A percentile compares a stretch with the other conserved stretches of the same genome.
phyloP scores from a whole-genome alignment of 352 stramenopile genomes.

The Halophytophthora polymorphica region DNA sequence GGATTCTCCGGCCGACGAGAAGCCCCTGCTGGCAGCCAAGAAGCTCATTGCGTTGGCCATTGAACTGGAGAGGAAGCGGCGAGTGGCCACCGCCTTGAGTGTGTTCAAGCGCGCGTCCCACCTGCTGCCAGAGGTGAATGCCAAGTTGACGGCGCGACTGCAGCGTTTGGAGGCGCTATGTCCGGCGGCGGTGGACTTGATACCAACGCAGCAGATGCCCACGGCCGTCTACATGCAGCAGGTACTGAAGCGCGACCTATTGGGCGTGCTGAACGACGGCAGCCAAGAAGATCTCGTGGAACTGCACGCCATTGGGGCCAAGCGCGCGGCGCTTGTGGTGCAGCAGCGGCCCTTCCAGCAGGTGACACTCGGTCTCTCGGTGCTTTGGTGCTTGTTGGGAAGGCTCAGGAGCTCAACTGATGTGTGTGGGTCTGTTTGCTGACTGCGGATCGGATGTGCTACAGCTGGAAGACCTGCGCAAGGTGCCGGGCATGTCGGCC shows the following conservation, averaged over 20 bases:
- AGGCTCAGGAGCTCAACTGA: no score
- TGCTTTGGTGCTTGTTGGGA: background rate
- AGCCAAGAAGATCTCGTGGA: conserved; percentile 35
- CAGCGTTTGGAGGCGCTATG: conserved; percentile 27
- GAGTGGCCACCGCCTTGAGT: conserved; percentile 31
- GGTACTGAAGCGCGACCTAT: conserved; percentile 48
- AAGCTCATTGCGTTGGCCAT: conserved; percentile 57
- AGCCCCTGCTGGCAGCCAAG: conserved; percentile 43
- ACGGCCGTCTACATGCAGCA: conserved; percentile 34
- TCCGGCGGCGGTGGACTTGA: conserved; percentile 8
- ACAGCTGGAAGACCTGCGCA: conserved; percentile 41
- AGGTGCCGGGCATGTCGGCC: conserved; percentile 39
- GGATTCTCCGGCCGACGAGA: conserved; percentile 10
- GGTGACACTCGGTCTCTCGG: conserved; percentile 13
- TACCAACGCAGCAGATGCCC: conserved; percentile 39
- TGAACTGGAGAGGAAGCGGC: conserved; percentile 42
- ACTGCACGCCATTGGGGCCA: conserved; percentile 51
- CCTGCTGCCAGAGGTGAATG: conserved; percentile 42
- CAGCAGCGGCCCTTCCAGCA: conserved; percentile 38
- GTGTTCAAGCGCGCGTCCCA: conserved; percentile 55
- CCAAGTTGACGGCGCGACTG: conserved; percentile 45
- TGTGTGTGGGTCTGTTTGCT: background rate
- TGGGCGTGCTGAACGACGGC: conserved; percentile 46
- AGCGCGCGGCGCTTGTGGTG: conserved; percentile 44
- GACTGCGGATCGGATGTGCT: background rate